A percentile compares a stretch with the other conserved stretches of the same genome.
phyloP scores from a whole-genome alignment of 345 rosid genomes.

The Populus euphratica region DNA sequence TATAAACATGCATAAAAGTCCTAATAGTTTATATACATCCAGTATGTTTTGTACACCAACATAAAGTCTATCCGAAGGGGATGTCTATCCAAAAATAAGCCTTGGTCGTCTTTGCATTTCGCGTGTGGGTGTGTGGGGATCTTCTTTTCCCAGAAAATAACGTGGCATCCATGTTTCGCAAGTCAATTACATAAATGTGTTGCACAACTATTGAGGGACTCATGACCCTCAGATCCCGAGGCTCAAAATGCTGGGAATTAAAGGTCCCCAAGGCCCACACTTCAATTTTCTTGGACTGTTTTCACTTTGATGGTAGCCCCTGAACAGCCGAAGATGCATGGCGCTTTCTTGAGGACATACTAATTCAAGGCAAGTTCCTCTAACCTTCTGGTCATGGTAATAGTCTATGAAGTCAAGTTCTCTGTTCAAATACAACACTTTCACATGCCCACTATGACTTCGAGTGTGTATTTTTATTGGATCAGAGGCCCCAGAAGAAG shows the following conservation, averaged over 20 bases:
- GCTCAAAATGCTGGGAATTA: no score
- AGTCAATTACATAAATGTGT: not conserved
- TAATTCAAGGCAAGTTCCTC: not conserved
- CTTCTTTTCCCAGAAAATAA: not conserved
- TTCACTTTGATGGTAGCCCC: not conserved
- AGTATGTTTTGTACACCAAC: no score
- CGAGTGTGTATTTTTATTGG: not conserved
- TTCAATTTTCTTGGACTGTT: no score
- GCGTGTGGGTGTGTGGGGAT: not conserved
- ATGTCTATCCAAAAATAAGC: no score
- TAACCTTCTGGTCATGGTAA: not conserved
- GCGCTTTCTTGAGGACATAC: not conserved
- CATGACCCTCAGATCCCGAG: not conserved
- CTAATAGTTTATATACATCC: no score
- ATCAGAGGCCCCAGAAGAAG: not conserved
- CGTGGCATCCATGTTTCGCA: not conserved
- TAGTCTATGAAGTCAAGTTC: not conserved
- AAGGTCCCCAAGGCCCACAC: not conserved
- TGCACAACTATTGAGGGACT: not conserved
- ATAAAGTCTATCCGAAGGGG: no score
- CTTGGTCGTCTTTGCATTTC: not conserved
- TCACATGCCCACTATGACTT: not conserved
- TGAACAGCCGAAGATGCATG: not conserved
- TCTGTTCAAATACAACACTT: not conserved
- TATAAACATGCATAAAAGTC: no score